A percentile compares a stretch with the other conserved stretches of the same genome.
These are phyloP conservation scores for Halophytophthora polymorphica DNA, from an alignment of 352 stramenopile species.

Conservation along the genomic window DNA sequence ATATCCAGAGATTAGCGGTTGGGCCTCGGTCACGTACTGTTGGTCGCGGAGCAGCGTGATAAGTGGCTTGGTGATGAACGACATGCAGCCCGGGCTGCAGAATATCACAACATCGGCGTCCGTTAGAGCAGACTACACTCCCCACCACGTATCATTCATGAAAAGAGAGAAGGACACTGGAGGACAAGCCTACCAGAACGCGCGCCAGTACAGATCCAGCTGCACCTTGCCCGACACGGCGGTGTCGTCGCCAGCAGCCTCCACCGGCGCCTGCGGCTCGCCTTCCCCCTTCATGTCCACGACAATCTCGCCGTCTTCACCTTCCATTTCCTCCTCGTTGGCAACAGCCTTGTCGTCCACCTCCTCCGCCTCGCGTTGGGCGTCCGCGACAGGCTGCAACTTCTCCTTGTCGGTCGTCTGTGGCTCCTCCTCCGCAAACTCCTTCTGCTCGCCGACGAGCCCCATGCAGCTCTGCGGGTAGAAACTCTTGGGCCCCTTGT, in stretches of 20 bases:
- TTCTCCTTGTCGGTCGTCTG: conserved; percentile 7
- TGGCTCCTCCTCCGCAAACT: conserved; percentile 39
- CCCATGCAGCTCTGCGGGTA: conserved; percentile 58
- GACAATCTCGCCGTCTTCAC: conserved; percentile 23
- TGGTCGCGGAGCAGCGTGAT: conserved; percentile 57
- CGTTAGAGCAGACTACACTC: background rate
- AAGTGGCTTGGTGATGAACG: conserved; percentile 63
- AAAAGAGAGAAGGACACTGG: background rate
- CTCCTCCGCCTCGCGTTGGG: conserved; percentile 5
- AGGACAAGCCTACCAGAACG: conserved; percentile 66
- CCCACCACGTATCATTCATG: no score
- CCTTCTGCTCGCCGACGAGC: conserved; percentile 52
- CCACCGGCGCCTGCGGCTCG: conserved; percentile 11
- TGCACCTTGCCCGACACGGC: conserved; percentile 41
- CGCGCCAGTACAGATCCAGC: conserved; percentile 77
- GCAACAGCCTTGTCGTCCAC: conserved; percentile 8
- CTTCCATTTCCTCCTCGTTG: conserved; percentile 16
- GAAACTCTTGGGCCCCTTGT: conserved; percentile 60
- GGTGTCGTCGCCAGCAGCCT: conserved; percentile 1
- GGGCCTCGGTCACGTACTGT: conserved; percentile 31
- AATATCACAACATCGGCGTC: conserved; percentile 1
- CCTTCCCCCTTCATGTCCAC: conserved; percentile 38
- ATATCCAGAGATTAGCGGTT: background rate
- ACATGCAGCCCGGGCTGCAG: conserved; percentile 63
- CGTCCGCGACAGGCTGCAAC: conserved; percentile 2